phyloP scores from a whole-genome alignment of 139 green algal genomes.

The Ostreobium quekettii region DNA sequence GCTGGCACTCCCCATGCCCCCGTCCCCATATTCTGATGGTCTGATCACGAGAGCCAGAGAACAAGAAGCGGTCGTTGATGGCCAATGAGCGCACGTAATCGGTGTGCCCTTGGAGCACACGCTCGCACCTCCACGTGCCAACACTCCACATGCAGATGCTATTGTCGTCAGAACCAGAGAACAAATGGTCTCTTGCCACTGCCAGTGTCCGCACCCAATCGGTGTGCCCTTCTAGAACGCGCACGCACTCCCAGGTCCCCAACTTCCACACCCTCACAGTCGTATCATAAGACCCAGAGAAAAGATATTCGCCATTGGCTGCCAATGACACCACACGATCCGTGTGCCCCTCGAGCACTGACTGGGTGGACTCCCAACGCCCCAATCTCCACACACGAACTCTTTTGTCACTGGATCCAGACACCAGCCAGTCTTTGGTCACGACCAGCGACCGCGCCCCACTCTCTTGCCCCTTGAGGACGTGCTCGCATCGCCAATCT shows the following conservation, averaged over 20 bases:
- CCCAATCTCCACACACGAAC: not conserved
- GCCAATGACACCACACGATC: not conserved
- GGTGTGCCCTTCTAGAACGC: not conserved
- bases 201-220: not conserved
- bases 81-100: not conserved
- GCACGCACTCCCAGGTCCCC: not conserved
- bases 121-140: not conserved
- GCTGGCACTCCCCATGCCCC: not conserved
- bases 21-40: constrained; percentile 5
- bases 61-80: not conserved
- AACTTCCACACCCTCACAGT: constrained; percentile 8
- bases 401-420: not conserved
- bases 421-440: not conserved
- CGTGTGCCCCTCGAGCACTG: constrained; percentile 8
- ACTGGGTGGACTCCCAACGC: not conserved
- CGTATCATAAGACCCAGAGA: constrained; percentile 4
- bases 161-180: not conserved
- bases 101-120: not conserved
- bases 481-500: too few relatives aligned
- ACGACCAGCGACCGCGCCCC: too few relatives aligned
- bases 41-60: not conserved
- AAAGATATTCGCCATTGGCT: not conserved
- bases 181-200: not conserved
- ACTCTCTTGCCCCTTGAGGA: too few relatives aligned
- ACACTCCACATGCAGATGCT: not conserved